Base-by-base conservation (phyloP, 495 filamentous ascomycete species). In the Thozetella sp. region DNA sequence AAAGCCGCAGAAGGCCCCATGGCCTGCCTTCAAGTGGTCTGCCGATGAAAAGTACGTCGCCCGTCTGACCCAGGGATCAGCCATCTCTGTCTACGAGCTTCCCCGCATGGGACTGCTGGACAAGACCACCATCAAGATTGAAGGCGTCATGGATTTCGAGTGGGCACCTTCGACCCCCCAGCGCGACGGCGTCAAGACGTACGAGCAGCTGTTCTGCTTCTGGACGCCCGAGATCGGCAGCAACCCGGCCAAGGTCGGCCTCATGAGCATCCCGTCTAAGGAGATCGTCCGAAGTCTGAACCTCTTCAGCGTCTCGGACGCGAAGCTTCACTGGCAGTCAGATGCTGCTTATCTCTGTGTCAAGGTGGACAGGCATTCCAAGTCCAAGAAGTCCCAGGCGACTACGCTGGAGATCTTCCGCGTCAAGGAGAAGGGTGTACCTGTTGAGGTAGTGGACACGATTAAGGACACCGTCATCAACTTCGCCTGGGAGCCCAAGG, bases 21-120 rank as follows among this genome's bases (percentile, higher is more conserved):
- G 95, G 95, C 95, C 95, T 23, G 93, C 94, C 13, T 99, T 99
- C 85, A 99, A 99, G 76, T 99, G 95, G 95, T 97, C 94, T 50
- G 79, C 95, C 3, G 95, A 99, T 68, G 92, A 97, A 80, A 93
- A 93, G 72, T 99, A 97, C 73, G 93, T 97, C 50, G 95, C 95
- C 2, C 86, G 95, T 48, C 88, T 98, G 79, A 91, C 88, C 55
- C 94, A 92, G 57, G 90, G 88, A 59, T 86, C 93, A 61, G 90
- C 91, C 25, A 92, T 99, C 69, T 96, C 93, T 40, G 88, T 98
- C 65, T 99, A 97, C 75, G 95, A 98, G 72, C 79, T 94, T 6
- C 95, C 95, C 17, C 85, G 86, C 59, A 99, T 99, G 95, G 89
- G 88, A 67, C 80, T 97, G 45, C 80, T 99, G 51, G 91, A 92